These are phyloP conservation scores for Termitomyces titanicus DNA, from an alignment of 768 basidiomycete species.

Conservation along the genomic window DNA sequence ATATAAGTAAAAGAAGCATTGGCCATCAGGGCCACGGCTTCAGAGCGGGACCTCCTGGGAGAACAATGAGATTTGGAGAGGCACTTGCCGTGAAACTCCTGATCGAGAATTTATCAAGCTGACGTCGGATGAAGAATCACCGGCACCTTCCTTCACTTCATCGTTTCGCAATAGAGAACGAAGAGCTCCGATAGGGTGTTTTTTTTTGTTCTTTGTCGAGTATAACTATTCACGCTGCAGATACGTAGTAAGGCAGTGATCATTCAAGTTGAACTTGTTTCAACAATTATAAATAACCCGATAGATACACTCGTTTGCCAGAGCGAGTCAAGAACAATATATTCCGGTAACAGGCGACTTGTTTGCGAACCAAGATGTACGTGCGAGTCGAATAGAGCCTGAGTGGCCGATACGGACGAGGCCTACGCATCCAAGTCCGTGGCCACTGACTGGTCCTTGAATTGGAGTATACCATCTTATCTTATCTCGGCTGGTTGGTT, in stretches of 20 bases:
- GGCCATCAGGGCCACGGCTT: constrained; percentile 9
- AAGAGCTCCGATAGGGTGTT: neutral
- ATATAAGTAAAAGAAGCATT: constrained; percentile 9
- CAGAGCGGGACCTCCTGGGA: neutral
- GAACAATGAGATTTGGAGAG: constrained; percentile 11
- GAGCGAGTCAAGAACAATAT: neutral
- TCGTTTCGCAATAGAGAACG: neutral
- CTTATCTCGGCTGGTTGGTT: neutral
- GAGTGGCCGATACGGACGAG: neutral
- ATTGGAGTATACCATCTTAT: neutral
- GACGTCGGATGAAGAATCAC: neutral
- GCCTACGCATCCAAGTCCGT: no score
- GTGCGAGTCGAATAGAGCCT: no score
- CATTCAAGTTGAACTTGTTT: neutral
- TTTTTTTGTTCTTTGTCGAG: neutral
- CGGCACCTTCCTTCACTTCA: neutral
- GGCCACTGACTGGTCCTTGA: no score
- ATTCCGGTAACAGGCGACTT: neutral
- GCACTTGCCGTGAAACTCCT: constrained; percentile 8
- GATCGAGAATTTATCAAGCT: neutral
- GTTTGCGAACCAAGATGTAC: no score
- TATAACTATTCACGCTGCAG: neutral
- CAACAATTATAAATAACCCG: neutral
- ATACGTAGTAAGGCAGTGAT: neutral
- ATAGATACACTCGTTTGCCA: neutral